Percentiles rank a stretch among this genome's conserved stretches.
Conservation (phyloP, 129 eudicot species). For the Flaveria linearis region DNA sequence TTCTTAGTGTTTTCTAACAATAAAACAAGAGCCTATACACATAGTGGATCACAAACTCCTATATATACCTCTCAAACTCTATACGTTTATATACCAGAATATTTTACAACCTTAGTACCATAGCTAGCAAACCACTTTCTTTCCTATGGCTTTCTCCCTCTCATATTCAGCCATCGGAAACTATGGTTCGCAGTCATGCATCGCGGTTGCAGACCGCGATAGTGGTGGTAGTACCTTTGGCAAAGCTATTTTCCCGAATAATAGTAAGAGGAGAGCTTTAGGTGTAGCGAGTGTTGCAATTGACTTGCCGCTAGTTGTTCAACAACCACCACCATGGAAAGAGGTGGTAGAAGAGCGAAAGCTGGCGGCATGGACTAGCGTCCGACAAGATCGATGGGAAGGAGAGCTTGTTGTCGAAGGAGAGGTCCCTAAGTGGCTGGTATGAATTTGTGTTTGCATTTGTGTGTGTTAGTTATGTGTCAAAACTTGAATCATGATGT, state of each 20-base stretch:
- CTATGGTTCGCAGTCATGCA: conserved; percentile 22
- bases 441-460: conserved; percentile 33
- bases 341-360: conserved; percentile 37
- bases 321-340: conserved; percentile 29
- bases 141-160: conserved; percentile 58
- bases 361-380: conserved; percentile 84
- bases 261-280: conserved; percentile 21
- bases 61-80: conserved; percentile 38
- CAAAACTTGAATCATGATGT: conserved; percentile 16
- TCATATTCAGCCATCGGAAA: conserved; percentile 43
- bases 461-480: conserved; percentile 11
- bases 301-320: conserved; percentile 35
- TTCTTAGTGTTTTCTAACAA: conserved; percentile 39
- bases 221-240: conserved; percentile 21
- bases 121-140: conserved; percentile 1
- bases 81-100: conserved; percentile 12
- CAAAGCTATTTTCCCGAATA: conserved; percentile 19
- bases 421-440: conserved; percentile 89
- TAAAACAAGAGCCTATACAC: conserved; percentile 28
- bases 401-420: conserved; percentile 90
- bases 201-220: conserved; percentile 12
- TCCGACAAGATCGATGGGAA: conserved; percentile 85
- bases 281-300: conserved; percentile 51
- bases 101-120: conserved; percentile 3
- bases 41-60: conserved; percentile 30